These are phyloP conservation scores for Przewalskia tangutica DNA, from an alignment of 257 asterid species.

Conservation along the genomic window DNA sequence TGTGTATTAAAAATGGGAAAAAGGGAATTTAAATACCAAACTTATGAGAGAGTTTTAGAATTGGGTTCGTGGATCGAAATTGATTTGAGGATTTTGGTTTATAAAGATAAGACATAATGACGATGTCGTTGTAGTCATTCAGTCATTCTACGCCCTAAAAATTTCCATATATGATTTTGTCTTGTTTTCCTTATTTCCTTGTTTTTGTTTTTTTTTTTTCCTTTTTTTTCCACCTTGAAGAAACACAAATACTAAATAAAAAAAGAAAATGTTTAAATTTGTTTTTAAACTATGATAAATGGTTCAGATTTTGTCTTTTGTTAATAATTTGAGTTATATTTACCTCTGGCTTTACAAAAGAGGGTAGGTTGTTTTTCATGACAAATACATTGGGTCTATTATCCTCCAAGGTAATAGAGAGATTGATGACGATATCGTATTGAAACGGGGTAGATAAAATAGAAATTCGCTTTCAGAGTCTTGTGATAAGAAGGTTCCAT, in stretches of 20 bases:
- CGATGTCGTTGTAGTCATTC: not conserved
- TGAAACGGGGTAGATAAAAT: no score
- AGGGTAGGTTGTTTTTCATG: no score
- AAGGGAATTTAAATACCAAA: not conserved
- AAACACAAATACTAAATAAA: not conserved
- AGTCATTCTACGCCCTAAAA: not conserved
- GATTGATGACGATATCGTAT: no score
- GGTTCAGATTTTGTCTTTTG: no score
- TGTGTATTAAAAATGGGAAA: not conserved
- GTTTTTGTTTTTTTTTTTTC: not conserved
- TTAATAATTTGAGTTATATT: no score
- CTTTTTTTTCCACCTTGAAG: not conserved
- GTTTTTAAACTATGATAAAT: no score
- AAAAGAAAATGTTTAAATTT: not conserved
- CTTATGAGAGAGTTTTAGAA: not conserved
- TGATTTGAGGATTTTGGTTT: not conserved
- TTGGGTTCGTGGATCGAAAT: constrained; percentile 2
- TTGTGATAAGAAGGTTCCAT: no score
- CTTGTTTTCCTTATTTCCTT: not conserved
- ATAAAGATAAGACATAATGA: not conserved
- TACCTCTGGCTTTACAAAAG: no score
- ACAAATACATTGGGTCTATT: no score
- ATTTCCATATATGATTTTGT: not conserved
- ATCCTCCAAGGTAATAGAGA: no score
- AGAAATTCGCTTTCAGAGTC: no score